Evolutionary conservation across 2,329 filamentous ascomycete genomes (phyloP).

Genomic region (Cadophora luteo-olivacea): DNA sequence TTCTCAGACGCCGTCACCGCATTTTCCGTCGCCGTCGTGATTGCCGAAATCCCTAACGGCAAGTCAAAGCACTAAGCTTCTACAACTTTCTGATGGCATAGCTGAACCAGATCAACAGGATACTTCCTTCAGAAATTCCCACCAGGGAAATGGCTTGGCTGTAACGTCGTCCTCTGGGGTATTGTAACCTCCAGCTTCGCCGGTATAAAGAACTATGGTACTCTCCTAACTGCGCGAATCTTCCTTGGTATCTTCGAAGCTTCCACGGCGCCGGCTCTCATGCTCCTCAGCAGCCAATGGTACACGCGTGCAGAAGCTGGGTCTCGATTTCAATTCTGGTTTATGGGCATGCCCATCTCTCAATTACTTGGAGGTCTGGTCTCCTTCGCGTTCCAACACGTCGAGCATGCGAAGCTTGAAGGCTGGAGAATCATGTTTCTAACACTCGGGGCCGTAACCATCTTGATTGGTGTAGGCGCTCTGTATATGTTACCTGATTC

Average conservation of each 20-base stretch:
- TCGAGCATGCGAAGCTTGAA: constrained; percentile 47
- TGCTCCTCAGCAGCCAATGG: constrained; percentile 66
- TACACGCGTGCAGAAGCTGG: constrained; percentile 64
- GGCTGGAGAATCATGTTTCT: constrained; percentile 19
- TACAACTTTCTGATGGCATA: too few relatives aligned
- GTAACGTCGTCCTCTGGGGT: constrained; percentile 66
- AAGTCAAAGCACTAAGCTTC: too few relatives aligned
- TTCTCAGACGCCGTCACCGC: constrained; percentile 68
- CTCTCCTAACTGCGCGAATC: constrained; percentile 60
- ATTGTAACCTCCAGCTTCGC: constrained; percentile 57
- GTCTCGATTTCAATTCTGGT: constrained; percentile 66
- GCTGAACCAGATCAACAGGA: constrained; percentile 45
- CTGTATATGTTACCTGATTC: constrained; percentile 55
- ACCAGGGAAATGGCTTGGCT: constrained; percentile 65
- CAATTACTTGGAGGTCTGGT: constrained; percentile 57
- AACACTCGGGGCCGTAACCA: not conserved
- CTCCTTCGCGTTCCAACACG: constrained; percentile 61
- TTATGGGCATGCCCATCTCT: constrained; percentile 63
- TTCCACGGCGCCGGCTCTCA: constrained; percentile 63
- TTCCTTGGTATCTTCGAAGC: constrained; percentile 68
- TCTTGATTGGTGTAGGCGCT: constrained; percentile 2
- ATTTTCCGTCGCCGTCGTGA: constrained; percentile 66
- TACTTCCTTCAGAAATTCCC: constrained; percentile 65
- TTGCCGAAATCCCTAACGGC: constrained; percentile 67
- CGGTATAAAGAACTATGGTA: constrained; percentile 55